Percentiles rank a stretch among this genome's conserved stretches.
phyloP scores from a whole-genome alignment of 176 grass and related monocot species.

The Aegilops bicornis region DNA sequence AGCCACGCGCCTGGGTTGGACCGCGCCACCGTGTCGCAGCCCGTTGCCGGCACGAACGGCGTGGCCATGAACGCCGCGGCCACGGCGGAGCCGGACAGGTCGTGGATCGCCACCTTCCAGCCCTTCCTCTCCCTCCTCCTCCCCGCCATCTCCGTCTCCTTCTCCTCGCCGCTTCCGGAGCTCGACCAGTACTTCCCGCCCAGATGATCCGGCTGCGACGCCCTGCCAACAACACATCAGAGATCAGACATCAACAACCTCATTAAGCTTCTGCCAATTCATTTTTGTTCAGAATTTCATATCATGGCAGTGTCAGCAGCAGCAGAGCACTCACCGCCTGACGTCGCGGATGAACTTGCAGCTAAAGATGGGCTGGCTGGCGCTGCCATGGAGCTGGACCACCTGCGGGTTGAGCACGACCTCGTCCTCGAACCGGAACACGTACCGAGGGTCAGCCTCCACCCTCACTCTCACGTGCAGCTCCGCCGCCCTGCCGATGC shows the following conservation, averaged over 20 bases:
- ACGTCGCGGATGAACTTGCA: slow-evolving; percentile 81
- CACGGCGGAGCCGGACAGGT: slow-evolving; percentile 82
- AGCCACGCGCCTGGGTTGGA: slow-evolving; percentile 81
- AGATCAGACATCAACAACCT: background rate
- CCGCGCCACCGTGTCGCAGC: slow-evolving; percentile 64
- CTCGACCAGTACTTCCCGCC: slow-evolving; percentile 39
- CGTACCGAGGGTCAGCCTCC: slow-evolving; percentile 71
- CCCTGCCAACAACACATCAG: slow-evolving; percentile 32
- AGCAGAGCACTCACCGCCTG: slow-evolving; percentile 31
- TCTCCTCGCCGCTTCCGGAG: slow-evolving; percentile 37
- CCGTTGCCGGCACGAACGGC: slow-evolving; percentile 83
- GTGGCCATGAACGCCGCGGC: slow-evolving; percentile 91
- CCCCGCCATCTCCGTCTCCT: slow-evolving; percentile 23
- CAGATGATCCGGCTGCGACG: slow-evolving; percentile 45
- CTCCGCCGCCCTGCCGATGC: slow-evolving; percentile 52
- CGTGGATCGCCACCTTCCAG: slow-evolving; percentile 86
- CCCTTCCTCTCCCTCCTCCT: slow-evolving; percentile 66
- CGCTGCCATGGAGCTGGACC: slow-evolving; percentile 1
- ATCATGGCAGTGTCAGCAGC: background rate
- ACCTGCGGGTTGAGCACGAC: slow-evolving; percentile 7
- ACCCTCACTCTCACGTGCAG: slow-evolving; percentile 66
- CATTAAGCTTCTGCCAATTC: background rate
- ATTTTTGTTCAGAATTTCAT: background rate
- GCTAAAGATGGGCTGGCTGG: slow-evolving; percentile 59
- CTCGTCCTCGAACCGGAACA: slow-evolving; percentile 50